Evolutionary conservation across 129 eudicot genomes (phyloP).

Genomic region (Lactuca saligna): DNA sequence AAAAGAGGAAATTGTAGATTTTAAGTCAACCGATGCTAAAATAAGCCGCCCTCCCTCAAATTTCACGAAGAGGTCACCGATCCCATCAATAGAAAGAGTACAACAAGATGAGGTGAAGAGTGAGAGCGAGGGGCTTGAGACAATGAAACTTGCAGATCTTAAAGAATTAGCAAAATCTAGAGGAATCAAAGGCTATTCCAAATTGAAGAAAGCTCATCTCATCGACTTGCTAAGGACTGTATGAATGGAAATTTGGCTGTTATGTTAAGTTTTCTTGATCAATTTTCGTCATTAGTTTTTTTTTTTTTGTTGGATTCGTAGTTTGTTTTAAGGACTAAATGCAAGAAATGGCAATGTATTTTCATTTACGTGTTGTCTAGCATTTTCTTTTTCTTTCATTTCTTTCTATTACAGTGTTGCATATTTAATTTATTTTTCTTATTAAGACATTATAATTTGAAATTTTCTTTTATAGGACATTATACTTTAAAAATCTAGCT

Average conservation of each 20-base stretch:
- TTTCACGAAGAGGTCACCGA: slow-evolving; percentile 61
- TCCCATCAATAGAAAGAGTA: slow-evolving; percentile 35
- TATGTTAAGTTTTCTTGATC: neutral
- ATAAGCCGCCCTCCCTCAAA: slow-evolving; percentile 53
- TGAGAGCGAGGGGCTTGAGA: slow-evolving; percentile 20
- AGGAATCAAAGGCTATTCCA: slow-evolving; percentile 69
- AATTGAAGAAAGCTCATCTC: slow-evolving; percentile 63
- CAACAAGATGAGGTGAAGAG: slow-evolving; percentile 17
- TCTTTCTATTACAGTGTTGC: no score
- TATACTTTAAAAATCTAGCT: no score
- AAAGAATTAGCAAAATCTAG: slow-evolving; percentile 61
- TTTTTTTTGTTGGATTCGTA: neutral
- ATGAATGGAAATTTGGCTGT: neutral
- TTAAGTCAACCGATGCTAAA: slow-evolving; percentile 13
- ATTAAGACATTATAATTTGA: no score
- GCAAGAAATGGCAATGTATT: no score
- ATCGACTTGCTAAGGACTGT: slow-evolving; percentile 35
- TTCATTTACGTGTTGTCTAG: no score
- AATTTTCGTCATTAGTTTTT: neutral
- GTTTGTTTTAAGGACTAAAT: no score
- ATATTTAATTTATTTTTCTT: no score
- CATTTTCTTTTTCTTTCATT: no score
- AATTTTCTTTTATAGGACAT: no score
- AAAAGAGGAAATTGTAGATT: slow-evolving; percentile 17
- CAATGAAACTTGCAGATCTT: slow-evolving; percentile 54